Percentiles rank a stretch among this genome's conserved stretches.
Evolutionary conservation across 495 filamentous ascomycete species (phyloP).

Genomic region (Bacidia gigantensis): DNA sequence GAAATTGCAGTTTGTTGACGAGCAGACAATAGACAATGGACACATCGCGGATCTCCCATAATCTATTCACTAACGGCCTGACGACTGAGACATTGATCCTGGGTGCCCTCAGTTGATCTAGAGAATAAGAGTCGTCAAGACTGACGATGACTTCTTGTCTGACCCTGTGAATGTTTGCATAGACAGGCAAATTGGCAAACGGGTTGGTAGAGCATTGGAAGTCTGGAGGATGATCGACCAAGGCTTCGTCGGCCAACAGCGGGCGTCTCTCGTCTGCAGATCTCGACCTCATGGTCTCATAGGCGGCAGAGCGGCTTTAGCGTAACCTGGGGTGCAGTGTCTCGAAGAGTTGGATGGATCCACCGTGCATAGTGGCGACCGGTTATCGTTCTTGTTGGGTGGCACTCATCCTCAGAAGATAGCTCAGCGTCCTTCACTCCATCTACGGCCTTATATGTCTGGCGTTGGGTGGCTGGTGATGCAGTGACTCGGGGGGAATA

Average conservation of each 20-base stretch:
- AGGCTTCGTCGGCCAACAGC: conserved; percentile 1
- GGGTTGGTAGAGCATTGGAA: conserved; percentile 17
- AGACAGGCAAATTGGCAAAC: conserved; percentile 35
- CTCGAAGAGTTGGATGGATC: neutral
- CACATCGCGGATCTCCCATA: conserved; percentile 55
- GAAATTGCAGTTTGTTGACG: conserved; percentile 56
- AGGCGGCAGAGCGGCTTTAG: neutral
- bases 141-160: conserved; percentile 26
- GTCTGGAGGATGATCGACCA: neutral
- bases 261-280: conserved; percentile 1
- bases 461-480: no score
- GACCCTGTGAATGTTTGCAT: conserved; percentile 34
- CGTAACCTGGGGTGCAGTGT: neutral
- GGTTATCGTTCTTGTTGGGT: no score
- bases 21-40: conserved; percentile 61
- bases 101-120: conserved; percentile 53
- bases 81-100: conserved; percentile 58
- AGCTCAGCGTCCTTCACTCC: no score
- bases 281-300: neutral
- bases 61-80: conserved; percentile 52
- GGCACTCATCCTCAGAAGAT: no score
- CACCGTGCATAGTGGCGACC: neutral
- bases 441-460: no score
- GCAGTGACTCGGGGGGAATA: no score
- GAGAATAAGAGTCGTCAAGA: conserved; percentile 46